Conservation (phyloP, 805 yeast genomes). For the Metschnikowia amazonensis region DNA sequence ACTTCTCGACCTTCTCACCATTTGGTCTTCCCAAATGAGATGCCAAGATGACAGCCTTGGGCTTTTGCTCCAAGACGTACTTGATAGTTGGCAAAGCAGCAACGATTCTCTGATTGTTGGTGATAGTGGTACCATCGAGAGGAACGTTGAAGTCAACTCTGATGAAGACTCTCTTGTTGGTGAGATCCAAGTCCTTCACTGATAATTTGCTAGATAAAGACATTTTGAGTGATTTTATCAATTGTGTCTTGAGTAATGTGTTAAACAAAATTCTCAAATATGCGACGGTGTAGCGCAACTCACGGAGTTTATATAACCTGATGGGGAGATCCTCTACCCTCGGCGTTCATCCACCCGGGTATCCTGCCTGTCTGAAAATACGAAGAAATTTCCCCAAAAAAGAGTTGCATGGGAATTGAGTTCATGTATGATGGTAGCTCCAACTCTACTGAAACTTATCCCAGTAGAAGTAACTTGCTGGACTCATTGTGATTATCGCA, state of each 20-base stretch:
- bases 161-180: slow-evolving; percentile 94
- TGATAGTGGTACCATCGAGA: slow-evolving; percentile 92
- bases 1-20: slow-evolving; percentile 83
- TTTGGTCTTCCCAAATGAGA: slow-evolving; percentile 99
- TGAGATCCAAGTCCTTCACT: slow-evolving; percentile 82
- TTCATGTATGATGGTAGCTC: no score
- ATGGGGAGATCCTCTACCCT: slow-evolving; percentile 3
- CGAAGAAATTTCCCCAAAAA: not conserved
- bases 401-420: no score
- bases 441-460: no score
- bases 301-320: slow-evolving; percentile 5
- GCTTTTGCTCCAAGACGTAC: slow-evolving; percentile 87
- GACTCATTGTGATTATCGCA: not conserved
- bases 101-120: slow-evolving; percentile 99
- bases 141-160: slow-evolving; percentile 97
- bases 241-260: slow-evolving; percentile 9
- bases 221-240: slow-evolving; percentile 44
- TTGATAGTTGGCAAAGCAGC: slow-evolving; percentile 99
- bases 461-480: not conserved
- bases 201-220: slow-evolving; percentile 91
- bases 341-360: slow-evolving; percentile 8
- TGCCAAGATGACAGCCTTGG: slow-evolving; percentile 88
- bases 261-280: slow-evolving; percentile 1
- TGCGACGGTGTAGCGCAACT: slow-evolving; percentile 3
- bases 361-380: not conserved